These are phyloP conservation scores for Balakata baccata DNA, from an alignment of 345 rosid genomes.

Conservation along the genomic window DNA sequence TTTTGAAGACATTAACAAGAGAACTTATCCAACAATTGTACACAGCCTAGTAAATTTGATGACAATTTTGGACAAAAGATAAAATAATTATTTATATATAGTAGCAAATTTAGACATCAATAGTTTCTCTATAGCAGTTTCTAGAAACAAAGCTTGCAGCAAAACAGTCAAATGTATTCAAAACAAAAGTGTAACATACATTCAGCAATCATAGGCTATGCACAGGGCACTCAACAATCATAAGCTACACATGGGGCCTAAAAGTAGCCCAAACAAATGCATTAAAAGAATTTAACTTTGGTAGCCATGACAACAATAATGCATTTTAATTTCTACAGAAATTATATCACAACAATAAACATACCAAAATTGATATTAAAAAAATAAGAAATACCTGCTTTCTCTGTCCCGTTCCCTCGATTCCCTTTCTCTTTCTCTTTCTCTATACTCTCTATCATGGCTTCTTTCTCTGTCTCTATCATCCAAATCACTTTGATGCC, in stretches of 20 bases:
- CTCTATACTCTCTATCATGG: slow-evolving; percentile 47
- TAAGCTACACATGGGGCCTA: background rate
- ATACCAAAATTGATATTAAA: background rate
- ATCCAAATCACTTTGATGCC: slow-evolving; percentile 45
- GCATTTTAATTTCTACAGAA: background rate
- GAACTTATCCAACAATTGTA: background rate
- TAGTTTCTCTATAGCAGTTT: background rate
- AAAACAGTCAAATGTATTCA: background rate
- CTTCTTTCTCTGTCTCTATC: slow-evolving; percentile 46
- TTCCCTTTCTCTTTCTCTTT: slow-evolving; percentile 51
- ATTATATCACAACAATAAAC: background rate
- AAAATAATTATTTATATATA: background rate
- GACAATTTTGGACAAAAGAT: background rate
- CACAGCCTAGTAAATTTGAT: background rate
- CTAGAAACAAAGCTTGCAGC: background rate
- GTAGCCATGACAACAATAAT: background rate
- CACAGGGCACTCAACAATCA: background rate
- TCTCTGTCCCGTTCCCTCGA: slow-evolving; percentile 63
- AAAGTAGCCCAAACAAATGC: background rate
- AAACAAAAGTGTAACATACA: background rate
- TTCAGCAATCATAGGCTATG: too few species aligned
- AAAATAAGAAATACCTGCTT: slow-evolving; percentile 52
- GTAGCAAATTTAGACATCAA: background rate
- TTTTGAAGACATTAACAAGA: background rate
- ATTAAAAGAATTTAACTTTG: background rate